Percentiles rank a stretch among this genome's conserved stretches.
These are phyloP conservation scores for Polyplosphaeria fusca DNA, from an alignment of 495 filamentous ascomycete genomes.

Conservation along the genomic window DNA sequence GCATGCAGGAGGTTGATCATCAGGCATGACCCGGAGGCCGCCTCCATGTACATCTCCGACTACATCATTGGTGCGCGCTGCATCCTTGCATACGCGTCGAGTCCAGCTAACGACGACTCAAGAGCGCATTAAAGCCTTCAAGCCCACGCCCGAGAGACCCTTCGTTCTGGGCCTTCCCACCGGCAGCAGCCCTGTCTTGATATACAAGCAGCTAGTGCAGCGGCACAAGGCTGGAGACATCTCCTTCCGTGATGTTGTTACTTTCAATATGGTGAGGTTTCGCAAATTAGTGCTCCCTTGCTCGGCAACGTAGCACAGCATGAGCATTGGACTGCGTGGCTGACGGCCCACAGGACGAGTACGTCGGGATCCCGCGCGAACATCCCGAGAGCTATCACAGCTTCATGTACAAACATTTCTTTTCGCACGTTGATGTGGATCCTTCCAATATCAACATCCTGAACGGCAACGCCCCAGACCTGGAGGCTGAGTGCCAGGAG, in stretches of 20 bases:
- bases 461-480: conserved; percentile 74
- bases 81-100: conserved; percentile 17
- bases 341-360: conserved; percentile 64
- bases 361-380: conserved; percentile 75
- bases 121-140: conserved; percentile 69
- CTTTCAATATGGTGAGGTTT: conserved; percentile 79
- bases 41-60: conserved; percentile 72
- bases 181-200: conserved; percentile 71
- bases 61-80: conserved; percentile 69
- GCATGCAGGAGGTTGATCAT: conserved; percentile 76
- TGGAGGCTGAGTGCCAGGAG: conserved; percentile 69
- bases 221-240: conserved; percentile 74
- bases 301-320: conserved; percentile 15
- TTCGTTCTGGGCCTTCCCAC: conserved; percentile 85
- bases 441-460: conserved; percentile 81
- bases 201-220: conserved; percentile 74
- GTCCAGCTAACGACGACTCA: conserved; percentile 16
- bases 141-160: conserved; percentile 64
- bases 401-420: conserved; percentile 90
- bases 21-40: conserved; percentile 61
- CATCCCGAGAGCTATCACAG: conserved; percentile 83
- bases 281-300: conserved; percentile 7
- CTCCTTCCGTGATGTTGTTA: conserved; percentile 83
- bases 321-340: background rate
- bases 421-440: conserved; percentile 78